Evolutionary conservation across 192 early-diverging fungal genomes (phyloP), one percentile per base, ranked within the genome.

Genomic region (Coemansia sp.): DNA sequence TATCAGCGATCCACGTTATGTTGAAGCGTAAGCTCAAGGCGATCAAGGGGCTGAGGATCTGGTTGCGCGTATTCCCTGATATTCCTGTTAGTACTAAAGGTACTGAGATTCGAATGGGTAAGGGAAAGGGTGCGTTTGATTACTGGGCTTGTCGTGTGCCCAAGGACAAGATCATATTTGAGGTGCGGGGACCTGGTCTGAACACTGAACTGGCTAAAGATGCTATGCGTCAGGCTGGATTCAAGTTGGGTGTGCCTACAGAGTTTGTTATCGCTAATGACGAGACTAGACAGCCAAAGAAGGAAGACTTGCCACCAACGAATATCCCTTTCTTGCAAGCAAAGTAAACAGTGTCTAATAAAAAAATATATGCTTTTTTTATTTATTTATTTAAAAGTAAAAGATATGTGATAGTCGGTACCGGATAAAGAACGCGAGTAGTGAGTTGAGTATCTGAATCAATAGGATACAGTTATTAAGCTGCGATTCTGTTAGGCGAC

Each of bases 51-150:
- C 87, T 91, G 29, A 80, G 90, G 70, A 84, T 96, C 64, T 94
- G 87, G 91, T 85, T 96, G 74, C 86, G 93, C 36, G 89, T 92
- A 56, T 96, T 96, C 72, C 94, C 97, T 2, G 92, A 96, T 71
- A 89, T 96, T 17, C 97, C 97, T 8, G 94, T 96, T 17, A 92
- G 94, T 0, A 89, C 88, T 39, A 97, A 97, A 72, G 93, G 93
- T 32, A 91, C 89, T 32, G 97, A 96, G 79, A 87, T 89, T 42
- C 89, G 97, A 84, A 98, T 98, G 97, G 97, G 97, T 68, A 95
- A 95, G 83, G 97, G 97, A 69, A 98, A 98, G 74, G 96, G 96
- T 69, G 85, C 90, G 39, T 88, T 97, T 55, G 95, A 97, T 48
- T 96, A 92, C 84, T 97, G 89, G 88, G 94, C 93, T 1, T 94